Base-by-base conservation (phyloP, 148 eudicot species). In the Vaccinium macrocarpon region DNA sequence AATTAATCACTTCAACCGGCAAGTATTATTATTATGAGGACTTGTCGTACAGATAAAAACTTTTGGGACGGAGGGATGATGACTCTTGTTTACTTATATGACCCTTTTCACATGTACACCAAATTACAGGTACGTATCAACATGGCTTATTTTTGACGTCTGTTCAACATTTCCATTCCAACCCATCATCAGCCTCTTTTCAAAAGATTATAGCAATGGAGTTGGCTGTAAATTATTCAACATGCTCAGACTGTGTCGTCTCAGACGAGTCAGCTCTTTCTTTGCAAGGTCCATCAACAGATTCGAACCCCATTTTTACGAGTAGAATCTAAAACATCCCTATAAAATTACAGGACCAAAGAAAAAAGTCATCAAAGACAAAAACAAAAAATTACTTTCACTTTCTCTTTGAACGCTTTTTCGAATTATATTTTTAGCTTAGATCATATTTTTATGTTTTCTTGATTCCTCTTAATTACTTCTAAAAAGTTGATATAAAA, bases 221-320 rank as follows among this genome's bases (percentile, higher is more conserved):
- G 71, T 95, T 15, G 93, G 95, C 4, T 92, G 91, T 42, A 90
- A 91, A 83, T 86, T 92, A 38, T 95, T 96, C 74, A 94, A 91
- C 87, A 93, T 94, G 97, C 97, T 96, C 32, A 83, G 99, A 51
- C 89, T 96, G 10, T 96, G 99, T 98, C 95, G 99, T 48, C 95
- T 96, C 77, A 87, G 97, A 64, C 87, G 99, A 88, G 99, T 96
- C 87, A 95, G 99, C 88, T 85, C 93, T 62, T 90, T 96, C 50
- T 96, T 96, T 87, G 95, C 95, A 84, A 93, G 99, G 99, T 96
- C 71, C 76, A 90, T 51, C 55, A 0, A 52, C 55, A 35, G 38
- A 35, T 35, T 42, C 6, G 4, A 42, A 42, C 46, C 46, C 6
- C 46, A 42, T 42, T 42, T 42, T 42, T 5, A 42, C 46, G 5